Evolutionary conservation across 805 yeast species (phyloP).

Genomic region (Clavispora carvajalis): DNA sequence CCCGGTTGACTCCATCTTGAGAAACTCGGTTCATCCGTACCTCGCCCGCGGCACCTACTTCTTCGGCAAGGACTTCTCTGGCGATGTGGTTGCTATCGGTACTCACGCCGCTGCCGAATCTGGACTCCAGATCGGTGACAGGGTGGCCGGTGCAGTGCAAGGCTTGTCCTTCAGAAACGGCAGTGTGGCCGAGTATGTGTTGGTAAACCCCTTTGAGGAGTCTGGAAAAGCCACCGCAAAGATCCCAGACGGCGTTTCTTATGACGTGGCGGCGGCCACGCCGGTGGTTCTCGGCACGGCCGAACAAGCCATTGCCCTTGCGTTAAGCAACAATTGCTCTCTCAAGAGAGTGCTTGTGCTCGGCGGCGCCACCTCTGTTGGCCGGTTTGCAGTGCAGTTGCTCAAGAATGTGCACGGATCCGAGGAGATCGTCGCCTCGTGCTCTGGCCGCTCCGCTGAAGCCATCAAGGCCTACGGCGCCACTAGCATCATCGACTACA

Average conservation of each 20-base stretch:
- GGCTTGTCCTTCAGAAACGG: constrained; percentile 25
- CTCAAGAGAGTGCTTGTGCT: constrained; percentile 52
- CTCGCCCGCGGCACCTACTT: constrained; percentile 16
- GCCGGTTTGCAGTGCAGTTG: constrained; percentile 50
- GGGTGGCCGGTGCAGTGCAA: constrained; percentile 23
- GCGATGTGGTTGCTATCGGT: constrained; percentile 29
- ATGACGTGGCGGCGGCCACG: constrained; percentile 59
- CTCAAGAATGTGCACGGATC: constrained; percentile 43
- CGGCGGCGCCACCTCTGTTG: constrained; percentile 75
- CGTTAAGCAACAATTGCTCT: constrained; percentile 26
- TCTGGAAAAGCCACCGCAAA: constrained; percentile 33
- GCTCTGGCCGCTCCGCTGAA: constrained; percentile 45
- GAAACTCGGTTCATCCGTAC: constrained; percentile 12
- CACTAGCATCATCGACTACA: constrained; percentile 53
- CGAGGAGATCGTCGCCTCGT: constrained; percentile 49
- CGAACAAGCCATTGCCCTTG: constrained; percentile 27
- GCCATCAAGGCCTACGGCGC: constrained; percentile 51
- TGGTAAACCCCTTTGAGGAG: constrained; percentile 29
- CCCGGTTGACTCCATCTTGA: constrained; percentile 26
- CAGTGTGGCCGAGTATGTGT: constrained; percentile 42
- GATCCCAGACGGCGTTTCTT: constrained; percentile 42
- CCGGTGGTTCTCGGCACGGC: constrained; percentile 68
- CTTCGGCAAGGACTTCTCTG: constrained; percentile 30
- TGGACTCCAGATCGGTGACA: constrained; percentile 23
- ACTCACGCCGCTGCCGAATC: constrained; percentile 15